These are phyloP conservation scores for Syncephalastrum sp. DNA, from an alignment of 371 early-diverging fungal species.

Conservation along the genomic window DNA sequence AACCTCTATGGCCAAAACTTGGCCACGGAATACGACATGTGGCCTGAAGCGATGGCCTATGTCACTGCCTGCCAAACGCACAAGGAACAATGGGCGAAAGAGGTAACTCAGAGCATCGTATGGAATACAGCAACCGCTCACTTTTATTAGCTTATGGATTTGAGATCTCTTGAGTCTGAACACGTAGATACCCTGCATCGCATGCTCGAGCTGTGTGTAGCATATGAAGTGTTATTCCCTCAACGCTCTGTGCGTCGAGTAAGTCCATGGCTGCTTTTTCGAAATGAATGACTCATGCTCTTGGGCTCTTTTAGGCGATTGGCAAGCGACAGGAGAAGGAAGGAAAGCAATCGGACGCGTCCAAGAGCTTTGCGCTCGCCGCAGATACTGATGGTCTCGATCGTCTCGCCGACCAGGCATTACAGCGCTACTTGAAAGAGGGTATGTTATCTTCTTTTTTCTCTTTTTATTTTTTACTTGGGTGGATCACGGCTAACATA, in stretches of 20 bases:
- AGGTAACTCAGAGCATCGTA: slow-evolving; percentile 8
- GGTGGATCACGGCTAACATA: too few relatives aligned
- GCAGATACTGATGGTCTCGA: slow-evolving; percentile 21
- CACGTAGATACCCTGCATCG: not conserved
- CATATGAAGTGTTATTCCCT: not conserved
- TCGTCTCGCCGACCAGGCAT: slow-evolving; percentile 14
- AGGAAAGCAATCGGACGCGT: slow-evolving; percentile 16
- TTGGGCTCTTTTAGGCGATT: too few relatives aligned
- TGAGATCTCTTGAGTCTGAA: not conserved
- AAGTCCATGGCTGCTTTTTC: too few relatives aligned
- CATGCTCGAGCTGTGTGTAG: slow-evolving; percentile 2
- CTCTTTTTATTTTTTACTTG: too few relatives aligned
- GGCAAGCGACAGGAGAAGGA: slow-evolving; percentile 11
- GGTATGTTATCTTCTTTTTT: slow-evolving; percentile 15
- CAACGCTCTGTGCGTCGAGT: too few relatives aligned
- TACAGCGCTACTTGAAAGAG: slow-evolving; percentile 19
- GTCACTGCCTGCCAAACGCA: slow-evolving; percentile 23
- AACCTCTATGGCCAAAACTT: slow-evolving; percentile 23
- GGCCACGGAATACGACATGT: slow-evolving; percentile 21
- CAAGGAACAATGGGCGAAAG: slow-evolving; percentile 26
- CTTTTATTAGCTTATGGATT: too few relatives aligned
- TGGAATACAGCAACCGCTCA: too few relatives aligned
- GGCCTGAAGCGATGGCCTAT: slow-evolving; percentile 33
- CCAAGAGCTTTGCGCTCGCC: slow-evolving; percentile 24
- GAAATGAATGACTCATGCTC: too few relatives aligned